A percentile compares a stretch with the other conserved stretches of the same genome.
These are phyloP conservation scores for Ilex paraguariensis DNA, from an alignment of 305 asterid genomes.

Conservation along the genomic window DNA sequence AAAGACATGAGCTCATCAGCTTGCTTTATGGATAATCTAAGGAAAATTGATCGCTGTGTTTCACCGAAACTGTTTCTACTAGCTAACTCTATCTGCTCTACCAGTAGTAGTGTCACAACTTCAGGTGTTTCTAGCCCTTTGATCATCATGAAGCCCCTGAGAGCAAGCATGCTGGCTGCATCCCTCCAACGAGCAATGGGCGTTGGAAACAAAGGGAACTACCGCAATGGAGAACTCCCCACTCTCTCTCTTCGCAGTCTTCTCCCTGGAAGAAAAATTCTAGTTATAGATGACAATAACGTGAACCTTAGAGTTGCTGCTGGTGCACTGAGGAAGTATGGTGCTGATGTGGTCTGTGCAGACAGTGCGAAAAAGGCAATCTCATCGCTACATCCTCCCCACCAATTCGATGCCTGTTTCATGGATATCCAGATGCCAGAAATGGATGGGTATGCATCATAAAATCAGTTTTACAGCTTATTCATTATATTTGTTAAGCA, in stretches of 20 bases:
- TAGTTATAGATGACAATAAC: constrained; percentile 83
- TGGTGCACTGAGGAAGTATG: constrained; percentile 79
- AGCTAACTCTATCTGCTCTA: constrained; percentile 46
- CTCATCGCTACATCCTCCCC: constrained; percentile 67
- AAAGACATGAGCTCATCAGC: constrained; percentile 29
- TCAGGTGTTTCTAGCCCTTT: constrained; percentile 33
- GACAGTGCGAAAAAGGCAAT: constrained; percentile 78
- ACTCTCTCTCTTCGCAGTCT: constrained; percentile 52
- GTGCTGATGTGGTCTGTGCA: constrained; percentile 85
- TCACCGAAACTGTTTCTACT: constrained; percentile 53
- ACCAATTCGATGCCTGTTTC: constrained; percentile 88
- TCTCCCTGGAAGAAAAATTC: constrained; percentile 69
- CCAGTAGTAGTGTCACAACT: constrained; percentile 21
- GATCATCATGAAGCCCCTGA: constrained; percentile 66
- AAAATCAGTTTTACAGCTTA: too few relatives aligned
- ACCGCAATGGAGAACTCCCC: constrained; percentile 46
- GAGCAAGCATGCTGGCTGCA: constrained; percentile 87
- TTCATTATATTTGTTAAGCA: too few relatives aligned
- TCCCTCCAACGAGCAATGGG: constrained; percentile 83
- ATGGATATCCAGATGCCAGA: constrained; percentile 99
- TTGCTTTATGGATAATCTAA: constrained; percentile 26
- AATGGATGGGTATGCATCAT: constrained; percentile 78
- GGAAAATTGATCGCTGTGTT: constrained; percentile 16
- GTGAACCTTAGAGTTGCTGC: constrained; percentile 93
- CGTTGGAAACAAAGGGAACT: constrained; percentile 43